Base-by-base conservation (phyloP, 1,284 basidiomycete species). In the Ceratobasidium sp. region DNA sequence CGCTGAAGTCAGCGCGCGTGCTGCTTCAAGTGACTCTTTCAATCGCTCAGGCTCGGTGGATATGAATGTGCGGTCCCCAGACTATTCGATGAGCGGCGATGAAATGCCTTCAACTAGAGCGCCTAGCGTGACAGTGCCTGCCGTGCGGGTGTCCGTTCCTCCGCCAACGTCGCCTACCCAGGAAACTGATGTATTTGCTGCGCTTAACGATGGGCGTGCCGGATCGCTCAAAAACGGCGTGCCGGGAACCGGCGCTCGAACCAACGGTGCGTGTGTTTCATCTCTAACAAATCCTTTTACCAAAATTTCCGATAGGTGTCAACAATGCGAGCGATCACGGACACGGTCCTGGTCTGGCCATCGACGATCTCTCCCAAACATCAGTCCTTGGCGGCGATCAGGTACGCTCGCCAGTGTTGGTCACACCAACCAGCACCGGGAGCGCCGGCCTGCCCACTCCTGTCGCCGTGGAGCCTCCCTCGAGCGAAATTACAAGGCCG, bases 361-460 rank as follows among this genome's bases (percentile, higher is more conserved):
- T 59, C 3, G 42, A 58, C 14, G 53, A 23, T 9, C 38, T 59
- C 28, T 53, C 66, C 11, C 59, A 42, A 42, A 25, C 36, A 1
- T 30, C 40, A 18, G 33, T 25, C 23, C 9, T 61, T 11, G 51
- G 51, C 18, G 53, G 40, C 23, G 66, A 69, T 21, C 30, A 44
- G 18, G 28, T 28, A 16, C 66, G 51, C 42, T 69, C 66, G 9
- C 66, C 66, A 25, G 38, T 46, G 9, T 44, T 69, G 66, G 38
- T 69, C 46, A 69, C 66, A 1, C 66, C 66, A 18, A 69, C 66
- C 14, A 58, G 54, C n/a, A 49, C 54, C 6, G 66, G 59, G 42
- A 58, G 66, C 48, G 38, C 38, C 14, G 53, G 53, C 21, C 30
- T 67, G n/a, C 51, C 64, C 11, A 67, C 64, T 23, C 64, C 64